Base-by-base conservation (phyloP, 2,329 filamentous ascomycete genomes). In the Fusarium torreyae region DNA sequence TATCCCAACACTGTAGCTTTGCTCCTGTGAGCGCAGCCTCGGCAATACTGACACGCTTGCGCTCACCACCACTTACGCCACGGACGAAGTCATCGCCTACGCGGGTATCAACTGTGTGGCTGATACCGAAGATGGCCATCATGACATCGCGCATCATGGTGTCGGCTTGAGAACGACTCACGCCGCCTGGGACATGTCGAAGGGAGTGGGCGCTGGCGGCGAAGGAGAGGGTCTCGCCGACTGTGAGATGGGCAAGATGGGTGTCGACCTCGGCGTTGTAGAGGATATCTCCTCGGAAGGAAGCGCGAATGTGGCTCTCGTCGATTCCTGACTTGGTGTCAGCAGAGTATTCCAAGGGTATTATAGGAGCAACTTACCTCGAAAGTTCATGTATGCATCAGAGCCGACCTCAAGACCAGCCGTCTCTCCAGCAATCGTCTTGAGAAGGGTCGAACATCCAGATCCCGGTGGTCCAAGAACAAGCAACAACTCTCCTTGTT, bases 21-120 rank as follows among this genome's bases (percentile, higher is more conserved):
- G 74, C 72, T 1, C 74, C 71, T 0, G 71, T 75, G 0, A 75
- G 71, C 0, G 72, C 68, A 1, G 91, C 92, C 76, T 94, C 92
- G 0, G 91, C 91, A 68, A 94, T 93, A 33, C 89, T 90, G 9
- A 93, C 91, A 71, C 92, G 89, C 78, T 94, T 94, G 11, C 92
- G 83, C 79, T 95, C 92, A 51, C 92, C 92, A 68, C 92, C 92
- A 48, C 89, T 92, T 0, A 94, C 90, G 75, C 92, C 92, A 39
- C 91, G 87, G 7, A 91, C 85, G 68, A 81, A 85, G 64, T 91
- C 88, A 69, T 94, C 88, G 17, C 92, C 92, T 3, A 94, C 91
- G 1, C 88, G 82, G 0, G 92, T 94, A 69, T 92, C 86, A 69
- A 87, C 88, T 0, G 92, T 94, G 72, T 94, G 92, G 8, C 83